A percentile compares a stretch with the other conserved stretches of the same genome.
Evolutionary conservation across 805 yeast species (phyloP).

Genomic region (Metschnikowia proteae): DNA sequence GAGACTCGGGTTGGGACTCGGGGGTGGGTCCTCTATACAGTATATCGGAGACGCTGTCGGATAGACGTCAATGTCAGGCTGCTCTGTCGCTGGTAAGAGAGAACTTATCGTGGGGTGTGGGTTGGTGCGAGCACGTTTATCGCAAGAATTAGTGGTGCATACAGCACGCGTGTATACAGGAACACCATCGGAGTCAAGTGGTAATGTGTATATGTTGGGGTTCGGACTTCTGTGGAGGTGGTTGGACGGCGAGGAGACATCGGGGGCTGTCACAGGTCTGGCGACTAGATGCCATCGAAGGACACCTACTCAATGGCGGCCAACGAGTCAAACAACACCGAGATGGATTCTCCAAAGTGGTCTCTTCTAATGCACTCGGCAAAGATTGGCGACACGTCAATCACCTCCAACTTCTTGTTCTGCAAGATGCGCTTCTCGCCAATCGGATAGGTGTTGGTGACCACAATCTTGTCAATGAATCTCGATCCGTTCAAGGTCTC

Average conservation of each 20-base stretch:
- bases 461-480: conserved; percentile 87
- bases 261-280: too few relatives aligned
- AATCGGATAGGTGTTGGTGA: conserved; percentile 94
- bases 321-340: conserved; percentile 86
- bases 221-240: too few relatives aligned
- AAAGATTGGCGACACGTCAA: conserved; percentile 91
- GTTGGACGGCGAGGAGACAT: too few relatives aligned
- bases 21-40: too few relatives aligned
- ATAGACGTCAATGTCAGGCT: too few relatives aligned
- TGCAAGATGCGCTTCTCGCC: conserved; percentile 53
- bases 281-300: too few relatives aligned
- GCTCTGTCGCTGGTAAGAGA: too few relatives aligned
- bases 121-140: conserved; percentile 1
- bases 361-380: conserved; percentile 99
- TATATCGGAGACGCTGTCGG: too few relatives aligned
- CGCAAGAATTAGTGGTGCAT: background rate
- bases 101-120: background rate
- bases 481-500: conserved; percentile 73
- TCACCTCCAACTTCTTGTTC: conserved; percentile 67
- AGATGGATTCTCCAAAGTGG: conserved; percentile 95
- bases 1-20: too few relatives aligned
- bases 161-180: background rate
- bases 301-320: conserved; percentile 45
- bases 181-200: background rate
- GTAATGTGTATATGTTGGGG: too few relatives aligned